Conservation (phyloP, 768 basidiomycete species). For the Amanita polypyramis region DNA sequence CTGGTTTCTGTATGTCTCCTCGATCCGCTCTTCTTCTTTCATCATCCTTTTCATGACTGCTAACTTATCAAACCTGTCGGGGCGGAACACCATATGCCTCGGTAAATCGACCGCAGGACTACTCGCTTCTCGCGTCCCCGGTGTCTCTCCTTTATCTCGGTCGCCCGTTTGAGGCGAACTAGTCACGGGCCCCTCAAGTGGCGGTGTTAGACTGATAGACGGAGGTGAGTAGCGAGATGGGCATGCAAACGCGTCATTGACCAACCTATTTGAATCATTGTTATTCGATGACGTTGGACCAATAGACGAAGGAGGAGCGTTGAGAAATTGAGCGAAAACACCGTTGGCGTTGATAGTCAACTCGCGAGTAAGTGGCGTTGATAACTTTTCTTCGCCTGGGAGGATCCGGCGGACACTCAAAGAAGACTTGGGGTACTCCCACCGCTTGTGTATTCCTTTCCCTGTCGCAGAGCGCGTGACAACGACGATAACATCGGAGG, state of each 20-base stretch:
- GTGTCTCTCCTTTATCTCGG: background rate
- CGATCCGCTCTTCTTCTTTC: background rate
- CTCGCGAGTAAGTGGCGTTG: background rate
- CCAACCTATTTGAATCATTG: background rate
- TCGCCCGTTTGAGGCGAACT: background rate
- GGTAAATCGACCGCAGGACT: background rate
- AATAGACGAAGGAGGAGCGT: background rate
- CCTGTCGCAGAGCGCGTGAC: constrained; percentile 8
- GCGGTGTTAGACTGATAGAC: background rate
- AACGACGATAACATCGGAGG: background rate
- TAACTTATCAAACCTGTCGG: background rate
- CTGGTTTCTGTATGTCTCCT: background rate
- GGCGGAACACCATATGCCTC: background rate
- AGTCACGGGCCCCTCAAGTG: background rate
- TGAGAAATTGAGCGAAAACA: background rate
- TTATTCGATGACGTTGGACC: background rate
- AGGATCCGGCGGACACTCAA: background rate
- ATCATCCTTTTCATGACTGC: background rate
- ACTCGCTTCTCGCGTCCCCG: background rate
- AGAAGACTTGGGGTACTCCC: constrained; percentile 5
- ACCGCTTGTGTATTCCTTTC: constrained; percentile 7
- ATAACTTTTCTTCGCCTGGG: background rate
- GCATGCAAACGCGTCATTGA: background rate
- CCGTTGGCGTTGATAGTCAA: background rate
- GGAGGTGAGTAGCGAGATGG: background rate